phyloP scores from a whole-genome alignment of 2,329 filamentous ascomycete genomes.

The Colletotrichum liriopes region DNA sequence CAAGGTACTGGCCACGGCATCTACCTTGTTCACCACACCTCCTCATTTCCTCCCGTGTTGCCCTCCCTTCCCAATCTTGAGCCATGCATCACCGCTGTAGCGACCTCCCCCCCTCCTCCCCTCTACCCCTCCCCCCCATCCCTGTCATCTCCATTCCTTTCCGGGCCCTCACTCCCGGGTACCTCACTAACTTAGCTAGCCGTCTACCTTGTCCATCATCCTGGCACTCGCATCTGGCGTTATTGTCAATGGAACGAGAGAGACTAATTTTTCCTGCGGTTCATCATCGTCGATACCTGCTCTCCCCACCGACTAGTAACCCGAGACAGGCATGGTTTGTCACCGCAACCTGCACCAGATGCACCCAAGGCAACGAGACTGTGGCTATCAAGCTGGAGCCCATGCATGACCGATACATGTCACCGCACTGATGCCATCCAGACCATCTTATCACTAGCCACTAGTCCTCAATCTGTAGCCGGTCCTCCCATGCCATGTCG shows the following conservation, averaged over 20 bases:
- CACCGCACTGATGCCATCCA: slow-evolving; percentile 40
- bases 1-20: slow-evolving; percentile 19
- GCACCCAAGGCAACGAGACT: slow-evolving; percentile 17
- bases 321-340: slow-evolving; percentile 29
- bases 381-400: slow-evolving; percentile 22
- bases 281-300: slow-evolving; percentile 9
- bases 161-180: slow-evolving; percentile 35
- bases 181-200: slow-evolving; percentile 27
- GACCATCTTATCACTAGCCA: slow-evolving; percentile 30
- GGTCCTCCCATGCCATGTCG: slow-evolving; percentile 27
- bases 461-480: slow-evolving; percentile 21
- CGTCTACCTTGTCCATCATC: slow-evolving; percentile 26
- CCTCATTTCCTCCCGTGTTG: slow-evolving; percentile 15
- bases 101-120: slow-evolving; percentile 16
- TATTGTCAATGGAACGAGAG: slow-evolving; percentile 15
- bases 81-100: slow-evolving; percentile 31
- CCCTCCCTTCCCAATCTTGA: slow-evolving; percentile 13
- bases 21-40: slow-evolving; percentile 28
- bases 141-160: slow-evolving; percentile 29
- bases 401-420: slow-evolving; percentile 37
- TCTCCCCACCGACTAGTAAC: background rate
- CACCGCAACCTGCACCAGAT: slow-evolving; percentile 23
- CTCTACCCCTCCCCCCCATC: slow-evolving; percentile 1
- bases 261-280: slow-evolving; percentile 17
- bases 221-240: slow-evolving; percentile 30